Conservation (phyloP, 2,329 filamentous ascomycete species). For the Curvularia hawaiiensis region DNA sequence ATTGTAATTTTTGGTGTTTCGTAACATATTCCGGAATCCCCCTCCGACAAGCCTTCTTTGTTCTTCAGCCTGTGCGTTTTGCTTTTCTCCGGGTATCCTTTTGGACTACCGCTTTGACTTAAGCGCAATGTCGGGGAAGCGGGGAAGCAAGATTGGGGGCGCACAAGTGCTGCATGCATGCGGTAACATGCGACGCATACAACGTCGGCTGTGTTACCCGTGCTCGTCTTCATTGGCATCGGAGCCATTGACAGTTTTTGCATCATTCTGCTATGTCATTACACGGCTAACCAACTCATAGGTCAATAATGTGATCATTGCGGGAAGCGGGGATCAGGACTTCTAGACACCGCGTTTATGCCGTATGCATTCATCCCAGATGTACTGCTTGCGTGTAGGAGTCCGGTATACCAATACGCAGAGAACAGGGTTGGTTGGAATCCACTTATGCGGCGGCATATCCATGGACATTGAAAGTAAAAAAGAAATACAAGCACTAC, state of each 20-base stretch:
- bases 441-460: slow-evolving; percentile 2
- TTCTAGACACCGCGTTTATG: slow-evolving; percentile 60
- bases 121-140: slow-evolving; percentile 27
- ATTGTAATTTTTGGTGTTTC: slow-evolving; percentile 27
- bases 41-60: slow-evolving; percentile 15
- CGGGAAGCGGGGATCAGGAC: slow-evolving; percentile 78
- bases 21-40: slow-evolving; percentile 14
- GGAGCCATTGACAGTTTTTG: not conserved
- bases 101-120: slow-evolving; percentile 15
- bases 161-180: slow-evolving; percentile 17
- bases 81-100: slow-evolving; percentile 17
- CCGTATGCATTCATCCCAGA: slow-evolving; percentile 5
- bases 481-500: slow-evolving; percentile 13
- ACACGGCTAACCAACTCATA: slow-evolving; percentile 32
- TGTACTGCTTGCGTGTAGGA: slow-evolving; percentile 3
- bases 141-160: slow-evolving; percentile 17
- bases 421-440: slow-evolving; percentile 4
- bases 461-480: slow-evolving; percentile 9
- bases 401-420: not conserved
- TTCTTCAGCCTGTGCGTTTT: slow-evolving; percentile 12
- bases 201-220: slow-evolving; percentile 18
- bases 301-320: slow-evolving; percentile 92
- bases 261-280: slow-evolving; percentile 9
- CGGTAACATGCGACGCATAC: slow-evolving; percentile 30
- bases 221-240: slow-evolving; percentile 9